These are phyloP conservation scores for Globisporangium takayamanum DNA, from an alignment of 352 stramenopile species.

Conservation along the genomic window DNA sequence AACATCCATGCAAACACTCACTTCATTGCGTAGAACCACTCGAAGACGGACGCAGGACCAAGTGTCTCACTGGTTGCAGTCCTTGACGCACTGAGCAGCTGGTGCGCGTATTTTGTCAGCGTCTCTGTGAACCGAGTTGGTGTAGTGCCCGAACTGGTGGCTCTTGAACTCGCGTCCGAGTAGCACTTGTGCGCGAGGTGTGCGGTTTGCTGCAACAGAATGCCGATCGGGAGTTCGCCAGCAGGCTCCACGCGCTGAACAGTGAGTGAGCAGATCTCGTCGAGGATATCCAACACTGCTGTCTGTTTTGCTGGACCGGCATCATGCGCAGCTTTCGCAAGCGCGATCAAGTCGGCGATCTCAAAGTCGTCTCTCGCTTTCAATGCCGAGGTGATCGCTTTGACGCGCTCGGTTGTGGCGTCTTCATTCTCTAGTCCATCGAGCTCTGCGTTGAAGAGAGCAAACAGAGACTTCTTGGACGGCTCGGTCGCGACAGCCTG, in stretches of 20 bases:
- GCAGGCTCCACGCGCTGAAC: not conserved
- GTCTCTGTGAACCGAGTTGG: constrained; percentile 20
- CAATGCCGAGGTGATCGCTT: constrained; percentile 27
- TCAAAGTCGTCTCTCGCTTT: constrained; percentile 56
- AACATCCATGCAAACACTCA: constrained; percentile 9
- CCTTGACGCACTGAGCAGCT: constrained; percentile 27
- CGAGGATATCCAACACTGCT: constrained; percentile 39
- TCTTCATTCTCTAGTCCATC: constrained; percentile 9
- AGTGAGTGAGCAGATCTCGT: constrained; percentile 36
- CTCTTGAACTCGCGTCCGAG: constrained; percentile 5
- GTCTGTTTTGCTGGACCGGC: constrained; percentile 23
- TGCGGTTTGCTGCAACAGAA: constrained; percentile 65
- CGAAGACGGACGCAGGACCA: constrained; percentile 40
- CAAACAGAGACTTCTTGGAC: constrained; percentile 57
- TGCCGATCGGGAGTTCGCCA: constrained; percentile 20
- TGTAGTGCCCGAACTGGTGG: not conserved
- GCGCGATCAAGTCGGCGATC: constrained; percentile 46
- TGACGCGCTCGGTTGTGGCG: constrained; percentile 6
- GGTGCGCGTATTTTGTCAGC: constrained; percentile 35
- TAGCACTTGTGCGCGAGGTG: constrained; percentile 41
- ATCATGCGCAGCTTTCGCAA: constrained; percentile 34
- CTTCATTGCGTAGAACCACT: constrained; percentile 80
- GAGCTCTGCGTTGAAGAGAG: constrained; percentile 42
- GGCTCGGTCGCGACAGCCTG: constrained; percentile 39
- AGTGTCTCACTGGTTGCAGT: constrained; percentile 10